Evolutionary conservation across 768 basidiomycete species (phyloP).

Genomic region (Podaxis sp.): DNA sequence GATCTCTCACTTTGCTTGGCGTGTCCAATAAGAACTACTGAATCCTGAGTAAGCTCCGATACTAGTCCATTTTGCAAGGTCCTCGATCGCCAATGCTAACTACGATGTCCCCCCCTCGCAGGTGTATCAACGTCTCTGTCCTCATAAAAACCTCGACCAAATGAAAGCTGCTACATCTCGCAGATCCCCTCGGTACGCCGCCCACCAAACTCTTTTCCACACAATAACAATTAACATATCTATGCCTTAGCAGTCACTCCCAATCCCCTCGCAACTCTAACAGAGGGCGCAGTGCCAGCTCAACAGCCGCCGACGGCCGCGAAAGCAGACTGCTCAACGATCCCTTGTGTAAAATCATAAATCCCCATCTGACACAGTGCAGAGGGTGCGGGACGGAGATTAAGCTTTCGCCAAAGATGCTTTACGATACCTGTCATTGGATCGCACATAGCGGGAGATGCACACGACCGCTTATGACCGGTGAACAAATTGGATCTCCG

Average conservation of each 20-base stretch:
- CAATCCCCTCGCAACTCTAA: background rate
- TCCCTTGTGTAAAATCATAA: conserved; percentile 46
- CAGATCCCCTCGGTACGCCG: background rate
- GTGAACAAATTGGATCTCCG: background rate
- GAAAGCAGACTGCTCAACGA: conserved; percentile 37
- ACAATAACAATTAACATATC: background rate
- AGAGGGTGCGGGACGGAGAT: conserved; percentile 50
- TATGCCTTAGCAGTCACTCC: background rate
- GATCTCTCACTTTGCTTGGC: background rate
- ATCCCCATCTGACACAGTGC: conserved; percentile 50
- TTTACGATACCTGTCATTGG: conserved; percentile 68
- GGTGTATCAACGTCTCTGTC: background rate
- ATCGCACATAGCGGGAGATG: conserved; percentile 58
- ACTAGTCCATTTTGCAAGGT: background rate
- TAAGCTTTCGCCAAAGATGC: conserved; percentile 64
- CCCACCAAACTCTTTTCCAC: background rate
- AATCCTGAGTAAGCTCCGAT: background rate
- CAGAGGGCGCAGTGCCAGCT: background rate
- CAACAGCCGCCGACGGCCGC: background rate
- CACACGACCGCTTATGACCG: background rate
- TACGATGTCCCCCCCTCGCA: background rate
- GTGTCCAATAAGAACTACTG: background rate
- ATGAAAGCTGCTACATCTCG: background rate
- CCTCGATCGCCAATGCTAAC: background rate
- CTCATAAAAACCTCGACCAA: background rate